Conservation (phyloP, 129 eudicot species). For the Arctium lappa region DNA sequence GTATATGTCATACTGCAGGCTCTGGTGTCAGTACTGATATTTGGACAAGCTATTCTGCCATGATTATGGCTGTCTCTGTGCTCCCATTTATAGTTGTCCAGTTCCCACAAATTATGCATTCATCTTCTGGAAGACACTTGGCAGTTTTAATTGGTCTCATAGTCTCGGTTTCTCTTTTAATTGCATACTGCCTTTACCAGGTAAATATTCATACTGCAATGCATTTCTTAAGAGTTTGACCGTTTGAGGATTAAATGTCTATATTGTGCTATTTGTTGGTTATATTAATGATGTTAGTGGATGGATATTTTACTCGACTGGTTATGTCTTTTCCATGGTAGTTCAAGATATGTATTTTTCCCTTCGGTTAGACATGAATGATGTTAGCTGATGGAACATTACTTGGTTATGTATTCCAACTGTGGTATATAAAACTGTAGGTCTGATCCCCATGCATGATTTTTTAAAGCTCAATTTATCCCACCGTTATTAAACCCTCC, state of each 20-base stretch:
- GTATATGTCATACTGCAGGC: conserved; percentile 45
- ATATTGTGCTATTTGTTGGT: background rate
- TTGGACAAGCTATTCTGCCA: conserved; percentile 89
- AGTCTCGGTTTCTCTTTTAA: conserved; percentile 48
- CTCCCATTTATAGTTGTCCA: conserved; percentile 80
- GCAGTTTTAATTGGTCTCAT: conserved; percentile 71
- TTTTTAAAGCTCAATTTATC: background rate
- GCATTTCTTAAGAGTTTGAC: background rate
- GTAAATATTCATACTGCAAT: conserved; percentile 31
- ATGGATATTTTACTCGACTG: background rate
- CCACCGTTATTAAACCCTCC: background rate
- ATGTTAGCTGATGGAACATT: background rate
- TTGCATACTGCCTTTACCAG: conserved; percentile 84
- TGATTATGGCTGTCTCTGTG: conserved; percentile 76
- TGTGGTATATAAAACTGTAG: too few relatives aligned
- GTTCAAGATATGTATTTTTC: too few relatives aligned
- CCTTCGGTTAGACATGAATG: too few relatives aligned
- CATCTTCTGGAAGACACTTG: conserved; percentile 74
- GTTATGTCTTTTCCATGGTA: background rate
- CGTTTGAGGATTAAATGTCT: background rate
- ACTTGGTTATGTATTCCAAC: background rate
- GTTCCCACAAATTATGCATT: conserved; percentile 61
- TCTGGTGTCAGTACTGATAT: conserved; percentile 83
- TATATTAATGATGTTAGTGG: background rate
- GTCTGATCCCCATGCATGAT: background rate